Evolutionary conservation across 305 asterid genomes (phyloP), one percentile per base, ranked within the genome.

Genomic region (Fraxinus velutina): DNA sequence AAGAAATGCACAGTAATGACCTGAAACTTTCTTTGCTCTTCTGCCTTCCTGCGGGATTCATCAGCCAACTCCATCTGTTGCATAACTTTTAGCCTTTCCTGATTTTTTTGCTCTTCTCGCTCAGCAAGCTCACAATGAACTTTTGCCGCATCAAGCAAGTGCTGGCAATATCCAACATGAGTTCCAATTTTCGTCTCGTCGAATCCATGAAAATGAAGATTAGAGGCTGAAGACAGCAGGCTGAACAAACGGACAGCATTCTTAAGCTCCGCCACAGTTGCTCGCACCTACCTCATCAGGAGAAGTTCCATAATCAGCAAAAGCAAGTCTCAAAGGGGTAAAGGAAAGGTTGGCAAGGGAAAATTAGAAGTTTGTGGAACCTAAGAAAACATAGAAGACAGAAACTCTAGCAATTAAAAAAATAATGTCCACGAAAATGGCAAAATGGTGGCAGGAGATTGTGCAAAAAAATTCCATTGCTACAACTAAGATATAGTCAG

Each of bases 171-270:
- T 24, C 92, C 97, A 86, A 96, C 99, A 73, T 96, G 99, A 83
- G 99, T 96, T 81, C 92, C 98, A 7, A 96, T 96, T 88, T 96
- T 94, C 90, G 92, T 94, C 90, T 96, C 99, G 83, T 96, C 99
- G 86, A 96, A 94, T 74, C 99, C 98, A 87, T 96, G 99, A 84
- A 85, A 86, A 21, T 96, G 97, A 83, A 91, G 98, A 86, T 94
- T 89, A 80, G 98, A 92, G 76, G 99, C 92, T 60, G 94, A 85
- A 81, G 99, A 94, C 29, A 96, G 88, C 87, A 96, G 77, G 91
- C 95, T 91, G 92, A 96, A 96, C 90, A 96, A 84, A 75, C 99
- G 97, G 82, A 96, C 97, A 80, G 98, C 99, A 84, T 96, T 96
- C 86, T 91, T 91, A 75, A 96, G 98, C 90, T 96, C 99, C 15